These are phyloP conservation scores for Pichia phayaonensis DNA, from an alignment of 805 yeast genomes.

Conservation along the genomic window DNA sequence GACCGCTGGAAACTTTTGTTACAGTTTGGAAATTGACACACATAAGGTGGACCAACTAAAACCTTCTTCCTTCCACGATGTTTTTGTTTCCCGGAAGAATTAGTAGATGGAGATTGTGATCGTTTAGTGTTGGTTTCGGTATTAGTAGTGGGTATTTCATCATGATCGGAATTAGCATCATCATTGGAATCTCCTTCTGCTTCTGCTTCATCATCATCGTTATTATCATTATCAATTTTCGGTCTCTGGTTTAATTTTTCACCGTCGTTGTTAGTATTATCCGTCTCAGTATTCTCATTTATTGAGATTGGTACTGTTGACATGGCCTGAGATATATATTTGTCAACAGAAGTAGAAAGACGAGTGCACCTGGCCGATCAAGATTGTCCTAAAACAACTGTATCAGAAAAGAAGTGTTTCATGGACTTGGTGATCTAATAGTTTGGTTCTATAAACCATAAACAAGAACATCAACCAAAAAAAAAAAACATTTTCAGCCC, in stretches of 20 bases:
- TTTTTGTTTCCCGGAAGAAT: neutral
- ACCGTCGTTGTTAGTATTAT: neutral
- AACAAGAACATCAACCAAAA: too few species aligned
- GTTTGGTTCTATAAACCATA: too few species aligned
- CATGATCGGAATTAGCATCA: neutral
- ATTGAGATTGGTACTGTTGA: slow-evolving; percentile 11
- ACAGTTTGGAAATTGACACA: slow-evolving; percentile 43
- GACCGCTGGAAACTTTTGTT: slow-evolving; percentile 50
- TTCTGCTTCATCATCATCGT: neutral
- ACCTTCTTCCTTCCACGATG: slow-evolving; percentile 14
- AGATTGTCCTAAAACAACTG: too few species aligned
- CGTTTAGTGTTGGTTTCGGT: neutral
- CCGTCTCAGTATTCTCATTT: slow-evolving; percentile 1
- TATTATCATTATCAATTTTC: neutral
- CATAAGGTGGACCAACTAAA: slow-evolving; percentile 24
- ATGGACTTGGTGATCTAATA: too few species aligned
- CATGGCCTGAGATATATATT: neutral
- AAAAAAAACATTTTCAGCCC: neutral
- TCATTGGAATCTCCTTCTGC: neutral
- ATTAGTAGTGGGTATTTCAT: neutral
- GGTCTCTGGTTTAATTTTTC: neutral
- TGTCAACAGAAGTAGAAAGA: too few species aligned
- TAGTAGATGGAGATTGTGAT: neutral
- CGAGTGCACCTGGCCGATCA: too few species aligned
- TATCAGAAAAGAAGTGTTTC: too few species aligned